phyloP scores from a whole-genome alignment of 108 stramenopile genomes.

The Seminavis robusta region DNA sequence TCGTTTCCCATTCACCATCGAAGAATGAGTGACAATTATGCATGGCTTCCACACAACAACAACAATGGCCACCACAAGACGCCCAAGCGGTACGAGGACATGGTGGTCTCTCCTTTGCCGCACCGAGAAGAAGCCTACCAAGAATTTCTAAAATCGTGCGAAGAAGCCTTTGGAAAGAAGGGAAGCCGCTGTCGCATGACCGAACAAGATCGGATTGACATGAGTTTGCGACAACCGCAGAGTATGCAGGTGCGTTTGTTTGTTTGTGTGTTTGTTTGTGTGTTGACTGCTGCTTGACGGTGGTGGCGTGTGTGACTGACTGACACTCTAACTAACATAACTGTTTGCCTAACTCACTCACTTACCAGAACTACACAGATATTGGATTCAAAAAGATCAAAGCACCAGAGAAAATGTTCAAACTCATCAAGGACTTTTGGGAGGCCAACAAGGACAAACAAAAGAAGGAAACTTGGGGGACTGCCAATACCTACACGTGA shows the following conservation, averaged over 20 bases:
- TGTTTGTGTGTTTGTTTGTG: background rate
- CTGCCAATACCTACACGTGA: slow-evolving; percentile 41
- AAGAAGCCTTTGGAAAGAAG: slow-evolving; percentile 3
- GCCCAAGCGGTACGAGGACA: slow-evolving; percentile 48
- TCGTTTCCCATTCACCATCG: slow-evolving; percentile 72
- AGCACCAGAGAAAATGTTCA: slow-evolving; percentile 32
- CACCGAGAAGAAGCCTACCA: background rate
- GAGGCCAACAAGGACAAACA: slow-evolving; percentile 28
- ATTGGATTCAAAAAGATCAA: slow-evolving; percentile 47
- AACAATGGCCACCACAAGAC: slow-evolving; percentile 20
- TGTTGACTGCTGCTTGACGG: no score
- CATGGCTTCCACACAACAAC: slow-evolving; percentile 71
- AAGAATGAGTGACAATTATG: slow-evolving; percentile 53
- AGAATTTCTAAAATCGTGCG: slow-evolving; percentile 1
- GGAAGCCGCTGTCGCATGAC: slow-evolving; percentile 3
- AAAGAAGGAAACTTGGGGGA: slow-evolving; percentile 45
- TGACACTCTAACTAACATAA: no score
- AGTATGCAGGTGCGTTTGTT: slow-evolving; percentile 35
- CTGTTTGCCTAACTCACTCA: no score
- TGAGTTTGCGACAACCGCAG: slow-evolving; percentile 61
- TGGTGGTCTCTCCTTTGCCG: slow-evolving; percentile 52
- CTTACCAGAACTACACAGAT: slow-evolving; percentile 47
- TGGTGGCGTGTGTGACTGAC: no score
- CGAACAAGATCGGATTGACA: slow-evolving; percentile 67
- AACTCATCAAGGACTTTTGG: slow-evolving; percentile 47